Evolutionary conservation across 2,329 filamentous ascomycete genomes (phyloP).

Genomic region (Sarocladium oryzae): DNA sequence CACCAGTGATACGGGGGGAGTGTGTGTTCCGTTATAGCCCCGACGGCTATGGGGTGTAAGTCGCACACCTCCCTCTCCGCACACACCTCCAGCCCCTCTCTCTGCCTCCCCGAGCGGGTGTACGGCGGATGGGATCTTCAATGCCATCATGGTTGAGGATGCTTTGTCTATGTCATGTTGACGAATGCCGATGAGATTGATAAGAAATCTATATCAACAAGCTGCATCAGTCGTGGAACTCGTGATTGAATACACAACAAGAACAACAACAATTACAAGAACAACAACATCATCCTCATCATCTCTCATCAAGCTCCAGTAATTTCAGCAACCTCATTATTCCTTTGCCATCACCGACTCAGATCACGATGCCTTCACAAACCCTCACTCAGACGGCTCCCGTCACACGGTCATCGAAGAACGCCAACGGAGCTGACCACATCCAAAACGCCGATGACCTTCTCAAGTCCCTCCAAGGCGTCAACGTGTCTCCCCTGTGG

Average conservation of each 20-base stretch:
- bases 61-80: neutral
- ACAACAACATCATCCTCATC: neutral
- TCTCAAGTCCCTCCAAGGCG: neutral
- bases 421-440: neutral
- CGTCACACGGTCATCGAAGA: neutral
- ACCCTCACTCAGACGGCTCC: neutral
- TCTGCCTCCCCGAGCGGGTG: neutral
- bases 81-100: neutral
- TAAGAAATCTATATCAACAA: neutral
- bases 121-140: neutral
- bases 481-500: neutral
- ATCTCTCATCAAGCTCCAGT: too few species aligned
- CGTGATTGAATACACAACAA: too few species aligned
- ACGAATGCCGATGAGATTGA: neutral
- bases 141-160: neutral
- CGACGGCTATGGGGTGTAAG: neutral
- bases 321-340: too few species aligned
- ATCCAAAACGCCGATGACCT: neutral
- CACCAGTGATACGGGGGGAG: neutral
- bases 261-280: too few species aligned
- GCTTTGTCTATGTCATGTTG: neutral
- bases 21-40: neutral
- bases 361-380: neutral
- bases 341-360: neutral
- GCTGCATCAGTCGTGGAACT: neutral